Conservation (phyloP, 1,284 basidiomycete genomes). For the Pholiota adiposa region DNA sequence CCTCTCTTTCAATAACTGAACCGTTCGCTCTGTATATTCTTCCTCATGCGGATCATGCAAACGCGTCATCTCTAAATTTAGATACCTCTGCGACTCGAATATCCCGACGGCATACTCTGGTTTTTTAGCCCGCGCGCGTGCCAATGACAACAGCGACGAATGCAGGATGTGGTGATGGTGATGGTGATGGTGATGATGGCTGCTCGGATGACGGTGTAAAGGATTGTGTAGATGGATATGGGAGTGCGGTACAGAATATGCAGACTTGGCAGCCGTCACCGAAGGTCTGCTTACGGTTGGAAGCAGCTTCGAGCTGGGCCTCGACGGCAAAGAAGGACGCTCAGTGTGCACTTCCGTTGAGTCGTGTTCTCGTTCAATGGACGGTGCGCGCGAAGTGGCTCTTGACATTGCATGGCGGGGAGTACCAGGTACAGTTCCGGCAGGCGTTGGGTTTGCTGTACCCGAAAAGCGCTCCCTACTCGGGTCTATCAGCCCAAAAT, state of each 20-base stretch:
- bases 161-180: conserved; percentile 34
- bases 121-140: conserved; percentile 27
- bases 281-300: neutral
- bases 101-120: conserved; percentile 74
- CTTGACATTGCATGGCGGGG: conserved; percentile 13
- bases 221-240: conserved; percentile 13
- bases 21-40: conserved; percentile 52
- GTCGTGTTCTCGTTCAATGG: neutral
- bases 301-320: neutral
- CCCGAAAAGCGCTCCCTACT: conserved; percentile 59
- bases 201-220: neutral
- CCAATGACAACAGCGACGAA: conserved; percentile 15
- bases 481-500: conserved; percentile 67
- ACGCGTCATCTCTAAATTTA: conserved; percentile 71
- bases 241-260: conserved; percentile 8
- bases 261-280: neutral
- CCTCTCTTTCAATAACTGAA: conserved; percentile 56
- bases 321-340: neutral
- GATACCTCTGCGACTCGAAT: conserved; percentile 80
- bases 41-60: conserved; percentile 58
- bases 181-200: conserved; percentile 10
- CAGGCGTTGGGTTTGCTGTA: conserved; percentile 48
- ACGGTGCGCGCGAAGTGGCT: conserved; percentile 8
- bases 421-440: conserved; percentile 21
- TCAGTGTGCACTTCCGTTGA: neutral